These are phyloP conservation scores for Moesziomyces aphidis DNA, from an alignment of 1,284 basidiomycete genomes.

Conservation along the genomic window DNA sequence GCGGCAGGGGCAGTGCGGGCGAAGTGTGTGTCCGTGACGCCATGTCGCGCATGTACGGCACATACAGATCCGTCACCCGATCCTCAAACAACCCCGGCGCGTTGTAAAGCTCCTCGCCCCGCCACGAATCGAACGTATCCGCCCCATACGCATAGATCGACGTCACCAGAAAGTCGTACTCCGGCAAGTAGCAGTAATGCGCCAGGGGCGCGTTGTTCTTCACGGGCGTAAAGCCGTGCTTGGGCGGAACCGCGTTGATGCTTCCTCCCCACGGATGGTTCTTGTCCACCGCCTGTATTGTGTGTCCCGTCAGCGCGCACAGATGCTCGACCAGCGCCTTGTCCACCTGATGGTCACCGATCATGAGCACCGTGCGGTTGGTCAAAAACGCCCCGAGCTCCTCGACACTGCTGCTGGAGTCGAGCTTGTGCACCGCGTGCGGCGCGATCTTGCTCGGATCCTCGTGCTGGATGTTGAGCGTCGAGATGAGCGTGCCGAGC, in stretches of 20 bases:
- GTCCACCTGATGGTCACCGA: slow-evolving; percentile 68
- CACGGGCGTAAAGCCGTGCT: slow-evolving; percentile 40
- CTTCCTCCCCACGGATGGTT: slow-evolving; percentile 62
- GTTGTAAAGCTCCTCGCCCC: slow-evolving; percentile 62
- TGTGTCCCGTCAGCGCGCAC: slow-evolving; percentile 66
- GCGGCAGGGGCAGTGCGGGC: slow-evolving; percentile 47
- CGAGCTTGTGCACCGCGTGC: slow-evolving; percentile 20
- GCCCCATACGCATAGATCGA: slow-evolving; percentile 69
- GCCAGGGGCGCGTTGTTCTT: slow-evolving; percentile 64
- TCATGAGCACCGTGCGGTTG: slow-evolving; percentile 68
- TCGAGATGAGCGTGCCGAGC: slow-evolving; percentile 41
- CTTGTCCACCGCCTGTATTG: slow-evolving; percentile 62
- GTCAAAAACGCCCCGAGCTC: slow-evolving; percentile 58
- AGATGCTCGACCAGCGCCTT: slow-evolving; percentile 68
- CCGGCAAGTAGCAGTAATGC: slow-evolving; percentile 68
- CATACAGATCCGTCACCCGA: slow-evolving; percentile 65
- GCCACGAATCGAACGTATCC: slow-evolving; percentile 67
- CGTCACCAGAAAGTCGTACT: slow-evolving; percentile 67
- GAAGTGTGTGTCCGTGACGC: slow-evolving; percentile 15
- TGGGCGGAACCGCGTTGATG: slow-evolving; percentile 45
- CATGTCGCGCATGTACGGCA: slow-evolving; percentile 58
- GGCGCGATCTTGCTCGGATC: slow-evolving; percentile 43
- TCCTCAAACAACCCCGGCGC: slow-evolving; percentile 68
- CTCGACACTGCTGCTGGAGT: slow-evolving; percentile 10
- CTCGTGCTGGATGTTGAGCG: slow-evolving; percentile 21